Conservation (phyloP, 2,329 filamentous ascomycete species). For the Penicillium paneum region DNA sequence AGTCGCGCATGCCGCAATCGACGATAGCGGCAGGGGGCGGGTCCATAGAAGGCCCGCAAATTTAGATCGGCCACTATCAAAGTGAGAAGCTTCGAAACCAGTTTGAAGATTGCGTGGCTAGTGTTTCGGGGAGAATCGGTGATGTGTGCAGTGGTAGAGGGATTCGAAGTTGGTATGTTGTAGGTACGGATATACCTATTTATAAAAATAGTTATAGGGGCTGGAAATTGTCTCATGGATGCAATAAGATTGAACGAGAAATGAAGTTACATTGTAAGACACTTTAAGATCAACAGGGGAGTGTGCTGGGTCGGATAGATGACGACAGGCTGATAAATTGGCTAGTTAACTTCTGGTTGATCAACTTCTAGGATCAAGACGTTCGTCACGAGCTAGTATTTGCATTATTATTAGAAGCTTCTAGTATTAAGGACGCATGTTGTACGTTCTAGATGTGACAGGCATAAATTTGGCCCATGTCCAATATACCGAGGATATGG, state of each 20-base stretch:
- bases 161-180: background rate
- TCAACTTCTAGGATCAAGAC: background rate
- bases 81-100: slow-evolving; percentile 5
- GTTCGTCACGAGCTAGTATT: slow-evolving; percentile 2
- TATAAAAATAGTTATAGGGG: background rate
- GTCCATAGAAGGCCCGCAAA: slow-evolving; percentile 27
- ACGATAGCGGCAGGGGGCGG: slow-evolving; percentile 26
- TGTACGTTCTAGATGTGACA: background rate
- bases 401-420: slow-evolving; percentile 1
- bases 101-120: background rate
- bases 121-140: background rate
- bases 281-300: slow-evolving; percentile 15
- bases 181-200: background rate
- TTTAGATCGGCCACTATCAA: slow-evolving; percentile 27
- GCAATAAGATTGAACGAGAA: background rate
- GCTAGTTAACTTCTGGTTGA: background rate
- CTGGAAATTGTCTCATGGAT: background rate
- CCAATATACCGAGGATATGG: background rate
- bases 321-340: slow-evolving; percentile 15
- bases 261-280: background rate
- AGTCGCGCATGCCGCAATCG: slow-evolving; percentile 17
- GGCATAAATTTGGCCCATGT: background rate
- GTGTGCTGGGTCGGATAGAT: slow-evolving; percentile 11
- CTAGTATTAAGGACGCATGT: background rate
- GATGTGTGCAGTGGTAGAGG: background rate